Evolutionary conservation across 2,329 filamentous ascomycete species (phyloP).

Genomic region (Cladosporium sp.): DNA sequence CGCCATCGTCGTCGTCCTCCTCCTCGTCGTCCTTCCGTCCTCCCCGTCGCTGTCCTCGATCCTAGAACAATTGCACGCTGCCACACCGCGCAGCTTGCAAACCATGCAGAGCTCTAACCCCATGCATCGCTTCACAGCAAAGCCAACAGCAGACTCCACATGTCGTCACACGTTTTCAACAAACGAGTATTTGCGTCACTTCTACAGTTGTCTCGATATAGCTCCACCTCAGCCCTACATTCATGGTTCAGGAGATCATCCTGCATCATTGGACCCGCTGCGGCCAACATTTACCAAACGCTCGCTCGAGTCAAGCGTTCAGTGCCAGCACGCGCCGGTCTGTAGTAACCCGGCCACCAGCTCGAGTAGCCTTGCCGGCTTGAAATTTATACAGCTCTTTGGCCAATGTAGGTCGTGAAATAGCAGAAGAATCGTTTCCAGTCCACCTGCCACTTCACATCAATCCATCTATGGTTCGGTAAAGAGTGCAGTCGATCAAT

Average conservation of each 20-base stretch:
- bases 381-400: too few relatives aligned
- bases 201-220: not conserved
- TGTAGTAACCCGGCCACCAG: too few relatives aligned
- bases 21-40: not conserved
- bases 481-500: too few relatives aligned
- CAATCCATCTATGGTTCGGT: too few relatives aligned
- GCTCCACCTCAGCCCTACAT: not conserved
- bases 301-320: too few relatives aligned
- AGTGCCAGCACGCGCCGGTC: too few relatives aligned
- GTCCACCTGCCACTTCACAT: too few relatives aligned
- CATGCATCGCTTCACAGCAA: not conserved
- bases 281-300: not conserved
- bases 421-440: too few relatives aligned
- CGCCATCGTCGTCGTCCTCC: constrained; percentile 1
- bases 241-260: not conserved
- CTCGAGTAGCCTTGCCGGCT: too few relatives aligned
- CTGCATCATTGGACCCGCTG: not conserved
- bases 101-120: too few relatives aligned
- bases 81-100: too few relatives aligned
- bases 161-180: constrained; percentile 4
- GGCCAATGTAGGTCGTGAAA: too few relatives aligned
- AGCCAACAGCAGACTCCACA: not conserved
- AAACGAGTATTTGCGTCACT: not conserved
- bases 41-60: not conserved
- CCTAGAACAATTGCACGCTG: not conserved